Conservation (phyloP, 2,329 filamentous ascomycete species). For the Myriosclerotinia scirpicola region DNA sequence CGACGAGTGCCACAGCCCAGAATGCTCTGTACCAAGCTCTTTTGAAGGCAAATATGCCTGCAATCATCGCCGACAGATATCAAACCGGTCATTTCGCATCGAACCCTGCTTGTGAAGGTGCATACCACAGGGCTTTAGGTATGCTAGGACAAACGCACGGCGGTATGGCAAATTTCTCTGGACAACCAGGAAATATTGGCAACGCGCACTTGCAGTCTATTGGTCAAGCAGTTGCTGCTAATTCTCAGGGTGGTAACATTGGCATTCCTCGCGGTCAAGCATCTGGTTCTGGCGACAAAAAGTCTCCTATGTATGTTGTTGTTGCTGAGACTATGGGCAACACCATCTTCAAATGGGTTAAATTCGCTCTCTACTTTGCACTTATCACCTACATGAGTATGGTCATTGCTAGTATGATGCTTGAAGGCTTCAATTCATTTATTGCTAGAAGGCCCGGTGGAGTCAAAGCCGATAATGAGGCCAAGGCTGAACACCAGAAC, state of each 20-base stretch:
- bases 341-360: constrained; percentile 86
- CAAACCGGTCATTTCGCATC: constrained; percentile 81
- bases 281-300: constrained; percentile 67
- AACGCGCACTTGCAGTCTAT: constrained; percentile 71
- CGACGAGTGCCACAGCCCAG: constrained; percentile 81
- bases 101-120: constrained; percentile 73
- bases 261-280: constrained; percentile 49
- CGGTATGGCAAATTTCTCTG: constrained; percentile 28
- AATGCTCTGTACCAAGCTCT: constrained; percentile 93
- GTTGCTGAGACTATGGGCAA: constrained; percentile 85
- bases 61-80: constrained; percentile 88
- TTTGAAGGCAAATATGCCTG: constrained; percentile 87
- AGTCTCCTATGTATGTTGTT: constrained; percentile 88
- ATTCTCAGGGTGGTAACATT: constrained; percentile 65
- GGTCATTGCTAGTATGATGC: constrained; percentile 74
- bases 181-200: constrained; percentile 47
- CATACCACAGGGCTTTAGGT: constrained; percentile 75
- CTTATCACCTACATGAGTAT: constrained; percentile 78
- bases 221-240: constrained; percentile 77
- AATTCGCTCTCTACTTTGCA: constrained; percentile 77
- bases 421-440: constrained; percentile 77
- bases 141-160: constrained; percentile 51
- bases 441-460: constrained; percentile 53
- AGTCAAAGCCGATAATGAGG: constrained; percentile 67
- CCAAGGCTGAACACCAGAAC: constrained; percentile 88